Base-by-base conservation (phyloP, 768 basidiomycete genomes). In the Rhodotorula toruloides region DNA sequence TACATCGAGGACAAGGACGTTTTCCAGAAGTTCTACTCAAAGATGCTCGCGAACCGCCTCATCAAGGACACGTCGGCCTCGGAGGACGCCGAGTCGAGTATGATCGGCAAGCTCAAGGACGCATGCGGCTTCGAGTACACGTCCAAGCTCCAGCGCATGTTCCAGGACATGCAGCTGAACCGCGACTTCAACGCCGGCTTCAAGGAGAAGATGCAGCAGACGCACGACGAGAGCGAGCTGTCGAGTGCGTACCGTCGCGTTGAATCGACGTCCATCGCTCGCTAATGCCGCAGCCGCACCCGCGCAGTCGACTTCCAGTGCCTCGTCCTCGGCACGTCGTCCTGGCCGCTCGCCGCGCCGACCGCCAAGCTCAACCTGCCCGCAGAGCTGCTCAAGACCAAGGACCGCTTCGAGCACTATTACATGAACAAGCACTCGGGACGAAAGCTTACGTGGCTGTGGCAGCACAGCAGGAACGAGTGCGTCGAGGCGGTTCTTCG, bases 1-100 rank as follows among this genome's bases (percentile, higher is more conserved):
- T 98, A 96, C 79, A 88, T 97, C 73, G 91, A 93, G 76, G 93
- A 98, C 82, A 96, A 96, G 81, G 94, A 99, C 72, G 90, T 98
- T 19, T 99, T 97, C 85, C 92, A 94, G 76, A 89, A 89, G 25
- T 98, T 94, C 82, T 98, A 99, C 80, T 89, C 88, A 22, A 94
- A 90, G 69, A 93, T 90, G 77, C 79, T 98, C 31, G 90, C 90
- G 42, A 90, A 89, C 76, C 91, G 94, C 67, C 85, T 99, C 32
- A 91, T 99, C 72, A 86, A 90, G 72, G 85, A 85, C 19, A 85
- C 89, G 5, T 97, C 91, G 17, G 90, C 90, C 12, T 97, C 93
- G 4, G 93, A 97, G 73, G 94, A 99, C 78, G 88, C 87, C 55
- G 94, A 99, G 77, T 87, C 90, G 32, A 92, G 88, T 77, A 99